Evolutionary conservation across 2,329 filamentous ascomycete species (phyloP), one percentile per base, ranked within the genome.

Genomic region (Scolecobasidium constrictum): DNA sequence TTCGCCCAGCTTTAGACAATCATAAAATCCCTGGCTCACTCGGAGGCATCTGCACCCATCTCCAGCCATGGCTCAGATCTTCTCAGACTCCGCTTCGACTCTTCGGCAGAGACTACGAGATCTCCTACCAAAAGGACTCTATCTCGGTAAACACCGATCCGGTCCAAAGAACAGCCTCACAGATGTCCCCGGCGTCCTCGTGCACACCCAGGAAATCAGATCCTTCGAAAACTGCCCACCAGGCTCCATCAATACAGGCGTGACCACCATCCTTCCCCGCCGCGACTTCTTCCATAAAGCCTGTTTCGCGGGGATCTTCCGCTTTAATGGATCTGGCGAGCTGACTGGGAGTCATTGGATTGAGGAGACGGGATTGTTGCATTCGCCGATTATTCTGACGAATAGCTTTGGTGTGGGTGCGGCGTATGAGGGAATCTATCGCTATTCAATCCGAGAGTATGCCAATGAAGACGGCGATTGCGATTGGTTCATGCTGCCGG

Each of bases 301-400:
- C 3, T 64, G 61, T 45, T 65, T 64, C 43, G 62, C 64, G 2
- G 63, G 62, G 7, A 56, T 62, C 38, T 79, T 78, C 58, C 67
- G 69, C 47, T 78, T 81, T 62, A 81, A 81, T 49, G 77, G 77
- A 43, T 71, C 69, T 36, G 77, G 78, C 34, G 75, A 80, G 56
- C 63, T 80, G 62, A 80, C 77, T 0, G 75, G 76, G 2, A 64
- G 63, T 7, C 73, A 79, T 50, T 77, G 73, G 69, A 71, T 81
- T 46, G 66, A 75, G 13, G 77, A 81, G 54, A 75, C 74, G 0
- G 76, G 77, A 0, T 61, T 77, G 3, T 56, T 79, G 3, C 67
- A 71, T 42, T 75, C 71, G 3, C 78, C 77, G 3, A 72, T 81
- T 44, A 54, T 78, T 42, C 63, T 81, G 42, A 81, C 77, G 2